Percentiles rank a stretch among this genome's conserved stretches.
These are phyloP conservation scores for Fusarium sp. DNA, from an alignment of 2,329 filamentous ascomycete genomes.

Conservation along the genomic window DNA sequence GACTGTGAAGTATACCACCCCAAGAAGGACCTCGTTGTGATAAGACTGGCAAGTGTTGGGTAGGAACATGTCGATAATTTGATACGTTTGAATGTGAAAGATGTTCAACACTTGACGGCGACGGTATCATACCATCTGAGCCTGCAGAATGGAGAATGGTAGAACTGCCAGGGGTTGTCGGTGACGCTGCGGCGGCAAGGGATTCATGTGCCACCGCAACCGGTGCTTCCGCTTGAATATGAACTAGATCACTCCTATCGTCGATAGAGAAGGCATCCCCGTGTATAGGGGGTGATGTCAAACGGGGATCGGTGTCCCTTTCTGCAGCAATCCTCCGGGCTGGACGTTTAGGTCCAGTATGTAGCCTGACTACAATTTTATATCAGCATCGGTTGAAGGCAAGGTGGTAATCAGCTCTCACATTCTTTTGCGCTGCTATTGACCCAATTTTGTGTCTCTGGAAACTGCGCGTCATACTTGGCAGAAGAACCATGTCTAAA, in stretches of 20 bases:
- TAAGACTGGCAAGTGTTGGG: neutral
- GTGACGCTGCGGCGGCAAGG: neutral
- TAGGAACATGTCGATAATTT: neutral
- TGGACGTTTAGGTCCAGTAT: conserved; percentile 18
- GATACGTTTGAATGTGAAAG: neutral
- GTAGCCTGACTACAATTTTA: conserved; percentile 26
- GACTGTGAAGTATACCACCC: neutral
- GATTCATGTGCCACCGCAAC: neutral
- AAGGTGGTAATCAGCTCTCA: neutral
- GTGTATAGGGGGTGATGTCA: neutral
- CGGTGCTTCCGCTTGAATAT: neutral
- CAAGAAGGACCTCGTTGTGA: conserved; percentile 26
- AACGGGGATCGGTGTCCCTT: accelerated
- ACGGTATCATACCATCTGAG: neutral
- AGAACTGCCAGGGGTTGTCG: neutral
- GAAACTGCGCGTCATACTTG: conserved; percentile 39
- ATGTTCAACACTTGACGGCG: neutral
- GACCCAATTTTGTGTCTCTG: conserved; percentile 32
- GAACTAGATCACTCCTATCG: neutral
- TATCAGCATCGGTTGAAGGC: accelerated
- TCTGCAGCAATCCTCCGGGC: conserved; percentile 18
- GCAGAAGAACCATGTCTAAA: conserved; percentile 36
- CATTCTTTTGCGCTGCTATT: conserved; percentile 37
- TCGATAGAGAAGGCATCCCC: neutral
- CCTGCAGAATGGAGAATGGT: neutral